phyloP scores from a whole-genome alignment of 805 yeast species.

The Hanseniaspora vineae region DNA sequence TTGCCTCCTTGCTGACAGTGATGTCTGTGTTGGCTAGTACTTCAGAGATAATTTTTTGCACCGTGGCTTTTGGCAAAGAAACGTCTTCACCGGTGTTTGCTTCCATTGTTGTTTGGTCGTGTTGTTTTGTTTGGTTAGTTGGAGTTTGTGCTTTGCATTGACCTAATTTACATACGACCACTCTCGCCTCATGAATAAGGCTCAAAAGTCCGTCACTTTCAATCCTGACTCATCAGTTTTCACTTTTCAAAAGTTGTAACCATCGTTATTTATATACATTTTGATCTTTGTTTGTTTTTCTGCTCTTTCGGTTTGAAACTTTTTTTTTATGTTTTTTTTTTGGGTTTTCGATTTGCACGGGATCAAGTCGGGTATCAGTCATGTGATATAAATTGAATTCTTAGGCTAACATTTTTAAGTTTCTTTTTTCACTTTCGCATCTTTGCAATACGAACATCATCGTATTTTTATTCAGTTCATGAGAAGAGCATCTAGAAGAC shows the following conservation, averaged over 20 bases:
- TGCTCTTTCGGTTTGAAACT: no score
- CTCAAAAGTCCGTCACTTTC: no score
- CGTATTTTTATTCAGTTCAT: neutral
- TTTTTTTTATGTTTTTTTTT: no score
- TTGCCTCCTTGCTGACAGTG: slow-evolving; percentile 81
- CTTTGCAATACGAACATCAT: neutral
- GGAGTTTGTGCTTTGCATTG: neutral
- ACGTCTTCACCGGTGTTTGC: slow-evolving; percentile 11
- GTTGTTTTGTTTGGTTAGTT: no score
- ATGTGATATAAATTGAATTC: neutral
- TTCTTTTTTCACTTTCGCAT: slow-evolving; percentile 1
- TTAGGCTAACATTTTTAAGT: neutral
- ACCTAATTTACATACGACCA: no score
- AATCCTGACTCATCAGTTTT: no score
- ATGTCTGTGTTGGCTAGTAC: slow-evolving; percentile 70
- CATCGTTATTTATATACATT: no score
- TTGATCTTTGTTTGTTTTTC: no score
- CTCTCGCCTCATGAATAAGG: no score
- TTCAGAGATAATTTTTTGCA: slow-evolving; percentile 86
- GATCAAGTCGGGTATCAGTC: no score
- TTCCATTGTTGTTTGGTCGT: neutral
- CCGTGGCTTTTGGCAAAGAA: slow-evolving; percentile 56
- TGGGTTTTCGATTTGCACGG: no score
- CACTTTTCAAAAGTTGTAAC: no score
- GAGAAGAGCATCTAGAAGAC: neutral